These are phyloP conservation scores for Cladosporium velox DNA, from an alignment of 2,329 filamentous ascomycete genomes.

Conservation along the genomic window DNA sequence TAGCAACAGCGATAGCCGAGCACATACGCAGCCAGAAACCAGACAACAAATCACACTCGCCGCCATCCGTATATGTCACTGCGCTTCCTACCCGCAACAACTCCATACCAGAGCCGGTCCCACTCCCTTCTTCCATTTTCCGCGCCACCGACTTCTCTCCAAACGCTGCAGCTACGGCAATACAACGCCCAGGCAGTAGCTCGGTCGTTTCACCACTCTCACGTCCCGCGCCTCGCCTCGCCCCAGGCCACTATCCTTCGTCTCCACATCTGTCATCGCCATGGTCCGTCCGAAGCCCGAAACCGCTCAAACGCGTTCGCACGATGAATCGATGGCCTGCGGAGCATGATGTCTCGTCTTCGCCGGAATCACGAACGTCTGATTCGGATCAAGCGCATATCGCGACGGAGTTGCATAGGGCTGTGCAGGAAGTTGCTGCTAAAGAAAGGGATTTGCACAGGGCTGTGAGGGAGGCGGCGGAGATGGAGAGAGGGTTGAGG, in stretches of 20 bases:
- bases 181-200: not conserved
- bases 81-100: not conserved
- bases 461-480: conserved; percentile 29
- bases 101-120: not conserved
- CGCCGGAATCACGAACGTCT: not conserved
- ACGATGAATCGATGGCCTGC: conserved; percentile 3
- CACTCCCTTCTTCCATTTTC: conserved; percentile 9
- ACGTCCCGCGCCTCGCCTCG: not conserved
- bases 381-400: not conserved
- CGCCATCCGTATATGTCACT: not conserved
- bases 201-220: not conserved
- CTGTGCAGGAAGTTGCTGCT: conserved; percentile 3
- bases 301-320: not conserved
- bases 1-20: not conserved
- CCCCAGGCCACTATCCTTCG: conserved; percentile 5
- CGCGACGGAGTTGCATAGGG: not conserved
- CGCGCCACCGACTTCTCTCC: conserved; percentile 12
- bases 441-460: conserved; percentile 21
- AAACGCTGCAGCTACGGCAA: not conserved
- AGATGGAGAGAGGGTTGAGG: conserved; percentile 27
- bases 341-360: conserved; percentile 4
- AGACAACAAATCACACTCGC: not conserved
- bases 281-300: conserved; percentile 19
- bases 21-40: not conserved
- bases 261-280: conserved; percentile 14